Percentiles rank a stretch among this genome's conserved stretches.
These are phyloP conservation scores for Pseudogymnoascus sp. DNA, from an alignment of 2,329 filamentous ascomycete species.

Conservation along the genomic window DNA sequence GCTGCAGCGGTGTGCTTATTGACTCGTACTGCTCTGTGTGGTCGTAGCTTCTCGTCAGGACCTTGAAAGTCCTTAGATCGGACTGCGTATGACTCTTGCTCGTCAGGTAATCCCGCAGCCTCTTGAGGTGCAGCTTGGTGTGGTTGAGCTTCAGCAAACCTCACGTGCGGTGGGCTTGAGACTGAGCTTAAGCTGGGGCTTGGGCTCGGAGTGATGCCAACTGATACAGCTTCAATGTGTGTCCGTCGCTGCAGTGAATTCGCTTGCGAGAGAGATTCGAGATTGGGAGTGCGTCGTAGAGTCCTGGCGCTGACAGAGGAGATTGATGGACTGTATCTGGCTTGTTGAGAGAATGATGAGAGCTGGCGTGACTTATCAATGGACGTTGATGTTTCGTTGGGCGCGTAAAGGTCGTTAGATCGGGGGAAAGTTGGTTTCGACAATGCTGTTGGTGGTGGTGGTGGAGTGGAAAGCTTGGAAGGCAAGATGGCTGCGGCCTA, in stretches of 20 bases:
- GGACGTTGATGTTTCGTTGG: constrained; percentile 26
- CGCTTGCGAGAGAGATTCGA: constrained; percentile 11
- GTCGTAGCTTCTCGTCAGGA: constrained; percentile 26
- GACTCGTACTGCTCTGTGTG: constrained; percentile 51
- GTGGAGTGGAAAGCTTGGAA: constrained; percentile 9
- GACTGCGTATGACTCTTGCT: constrained; percentile 12
- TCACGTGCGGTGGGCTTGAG: constrained; percentile 20
- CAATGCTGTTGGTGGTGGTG: constrained; percentile 24
- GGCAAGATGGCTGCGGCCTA: constrained; percentile 22
- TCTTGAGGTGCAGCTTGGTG: background rate
- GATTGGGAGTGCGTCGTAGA: constrained; percentile 10
- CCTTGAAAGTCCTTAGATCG: constrained; percentile 16
- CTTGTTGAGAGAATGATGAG: constrained; percentile 15
- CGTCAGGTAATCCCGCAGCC: background rate
- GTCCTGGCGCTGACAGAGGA: constrained; percentile 5
- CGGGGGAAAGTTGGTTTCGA: constrained; percentile 21
- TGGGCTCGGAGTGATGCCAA: constrained; percentile 21
- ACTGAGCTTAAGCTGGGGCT: background rate
- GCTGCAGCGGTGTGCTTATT: constrained; percentile 81
- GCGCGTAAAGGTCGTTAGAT: constrained; percentile 30
- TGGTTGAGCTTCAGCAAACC: constrained; percentile 16
- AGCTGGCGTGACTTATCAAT: constrained; percentile 25
- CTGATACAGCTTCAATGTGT: constrained; percentile 27
- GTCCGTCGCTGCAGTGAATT: constrained; percentile 18
- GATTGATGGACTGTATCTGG: background rate